Evolutionary conservation across 2,329 filamentous ascomycete genomes (phyloP), one percentile per base, ranked within the genome.

Genomic region (Colletotrichum trifolii): DNA sequence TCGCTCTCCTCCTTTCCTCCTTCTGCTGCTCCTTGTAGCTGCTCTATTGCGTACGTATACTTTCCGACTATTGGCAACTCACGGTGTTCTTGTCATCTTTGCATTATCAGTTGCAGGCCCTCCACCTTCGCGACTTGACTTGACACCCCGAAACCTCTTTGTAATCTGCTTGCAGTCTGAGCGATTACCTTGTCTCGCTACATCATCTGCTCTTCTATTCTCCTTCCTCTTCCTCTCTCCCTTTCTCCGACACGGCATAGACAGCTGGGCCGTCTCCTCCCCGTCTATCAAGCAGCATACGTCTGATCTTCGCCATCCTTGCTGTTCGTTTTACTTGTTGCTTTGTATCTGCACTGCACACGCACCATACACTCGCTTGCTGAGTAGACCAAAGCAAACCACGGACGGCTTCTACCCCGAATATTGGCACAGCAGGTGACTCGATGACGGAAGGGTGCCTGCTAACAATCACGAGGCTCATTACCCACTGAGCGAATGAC

Each of bases 371-470:
- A 4, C 47, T 5, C 25, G 25, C 25, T 25, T 25, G 25, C 25
- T 25, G 25, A 25, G 25, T 25, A 25, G 25, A 25, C 25, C 25
- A 25, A 25, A 25, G 25, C 25, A 25, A 25, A 25, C 4, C 25
- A 25, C 25, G 25, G 25, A 25, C 25, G 25, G 25, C 25, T 25
- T 25, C 25, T 25, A 25, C 25, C 25, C 47, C 12, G 9, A 45
- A 54, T 12, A 13, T 39, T 10, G 10, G 38, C 25, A 38, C 48
- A 42, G 17, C 64, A 60, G 64, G 60, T 66, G 64, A 66, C 64
- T 64, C 54, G 43, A 64, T 66, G 64, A 64, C 64, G 64, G 60
- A 60, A 66, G 48, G 49, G 54, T 60, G 54, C 60, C 45, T 64
- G 38, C 59, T 43, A 33, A 60, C 43, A 39, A 66, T 66, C 64